Base-by-base conservation (phyloP, 208 protist genomes). In the Porcisia deanei region DNA sequence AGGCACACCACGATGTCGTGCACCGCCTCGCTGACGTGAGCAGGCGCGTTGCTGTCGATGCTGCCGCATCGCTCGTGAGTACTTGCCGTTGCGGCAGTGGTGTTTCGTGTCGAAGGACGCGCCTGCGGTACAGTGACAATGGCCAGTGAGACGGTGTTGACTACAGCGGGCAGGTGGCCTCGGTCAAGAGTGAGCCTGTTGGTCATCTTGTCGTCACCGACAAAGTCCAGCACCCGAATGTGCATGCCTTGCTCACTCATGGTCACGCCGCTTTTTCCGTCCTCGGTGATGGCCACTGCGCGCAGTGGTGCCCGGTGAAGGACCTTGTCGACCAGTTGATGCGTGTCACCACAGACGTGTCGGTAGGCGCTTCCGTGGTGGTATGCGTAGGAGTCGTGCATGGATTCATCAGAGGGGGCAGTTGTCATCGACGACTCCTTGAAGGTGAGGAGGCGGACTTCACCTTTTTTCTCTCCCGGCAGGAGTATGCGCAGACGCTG, bases 171-270 rank as follows among this genome's bases (percentile, higher is more conserved):
- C 55, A 83, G 79, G 43, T 76, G 69, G 3, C 85, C 85, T 22
- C 85, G 77, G 14, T 89, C 85, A 52, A 89, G 81, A 22, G 82
- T 82, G 43, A 84, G 43, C 1, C 76, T 69, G 58, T 69, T 54
- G 43, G 22, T 30, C 20, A 91, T 82, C 30, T 82, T 82, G 55
- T 82, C 70, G 60, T 87, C 87, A 4, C 78, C 72, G 47, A 81
- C 71, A 14, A 92, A 83, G 73, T 91, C 82, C 18, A 92, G 37
- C 12, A 94, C 54, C 43, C 87, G 85, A 3, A 94, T 73, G 41
- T 76, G 77, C 63, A 86, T 92, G 55, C 87, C 87, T 10, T 85
- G 78, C 59, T 85, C 84, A 75, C 90, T 87, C 69, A 91, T 89
- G 9, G 86, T 89, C 59, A 94, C 83, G 10, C 83, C 90, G 58